Percentiles rank a stretch among this genome's conserved stretches.
phyloP scores from a whole-genome alignment of 1,284 basidiomycete species.

The Neotropicomus parvogracilis region DNA sequence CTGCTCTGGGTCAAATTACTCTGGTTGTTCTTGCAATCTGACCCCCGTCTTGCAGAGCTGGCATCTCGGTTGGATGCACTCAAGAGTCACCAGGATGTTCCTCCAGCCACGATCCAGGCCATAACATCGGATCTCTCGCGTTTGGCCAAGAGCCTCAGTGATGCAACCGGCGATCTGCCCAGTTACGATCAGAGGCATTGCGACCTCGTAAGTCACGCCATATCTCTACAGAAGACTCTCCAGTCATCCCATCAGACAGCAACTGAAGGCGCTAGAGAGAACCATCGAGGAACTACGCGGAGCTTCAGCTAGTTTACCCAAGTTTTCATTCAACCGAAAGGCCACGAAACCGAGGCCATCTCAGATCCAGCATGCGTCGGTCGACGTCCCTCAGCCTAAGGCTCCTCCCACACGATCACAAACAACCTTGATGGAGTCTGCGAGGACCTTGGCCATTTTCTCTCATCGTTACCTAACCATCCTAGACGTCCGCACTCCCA shows the following conservation, averaged over 20 bases:
- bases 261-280: conserved; percentile 56
- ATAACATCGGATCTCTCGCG: conserved; percentile 46
- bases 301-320: conserved; percentile 47
- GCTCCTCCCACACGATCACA: conserved; percentile 11
- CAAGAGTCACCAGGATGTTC: conserved; percentile 5
- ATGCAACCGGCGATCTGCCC: conserved; percentile 61
- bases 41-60: conserved; percentile 25
- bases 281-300: conserved; percentile 49
- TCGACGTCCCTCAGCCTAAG: neutral
- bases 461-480: conserved; percentile 42
- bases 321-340: conserved; percentile 72
- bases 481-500: conserved; percentile 31
- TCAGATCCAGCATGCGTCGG: conserved; percentile 11
- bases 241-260: conserved; percentile 38
- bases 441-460: conserved; percentile 38
- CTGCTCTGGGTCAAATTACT: neutral
- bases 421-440: conserved; percentile 30
- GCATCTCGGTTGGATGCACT: conserved; percentile 23
- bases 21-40: conserved; percentile 10
- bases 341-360: conserved; percentile 25
- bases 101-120: conserved; percentile 34
- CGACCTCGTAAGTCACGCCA: conserved; percentile 50
- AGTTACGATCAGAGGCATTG: conserved; percentile 72
- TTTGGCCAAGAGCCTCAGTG: conserved; percentile 56
- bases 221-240: neutral